These are phyloP conservation scores for Chloris gayana DNA, from an alignment of 176 grass and related monocot species.

Conservation along the genomic window DNA sequence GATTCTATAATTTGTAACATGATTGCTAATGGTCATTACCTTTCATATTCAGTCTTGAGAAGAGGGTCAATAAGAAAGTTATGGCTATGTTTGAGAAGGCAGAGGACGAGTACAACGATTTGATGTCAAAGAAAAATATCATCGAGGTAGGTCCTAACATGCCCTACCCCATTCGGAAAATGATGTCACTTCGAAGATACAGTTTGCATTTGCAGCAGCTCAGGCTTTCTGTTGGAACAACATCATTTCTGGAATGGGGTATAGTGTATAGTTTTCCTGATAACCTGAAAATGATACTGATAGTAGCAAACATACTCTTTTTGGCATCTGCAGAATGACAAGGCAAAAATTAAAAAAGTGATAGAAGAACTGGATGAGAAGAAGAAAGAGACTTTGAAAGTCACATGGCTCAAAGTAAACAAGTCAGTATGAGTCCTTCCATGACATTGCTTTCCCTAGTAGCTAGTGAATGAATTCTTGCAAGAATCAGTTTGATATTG, in stretches of 20 bases:
- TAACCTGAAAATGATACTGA: constrained; percentile 23
- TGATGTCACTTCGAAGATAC: too few species aligned
- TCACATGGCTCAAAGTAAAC: constrained; percentile 98
- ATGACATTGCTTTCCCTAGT: constrained; percentile 31
- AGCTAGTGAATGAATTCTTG: constrained; percentile 14
- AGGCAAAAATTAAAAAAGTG: constrained; percentile 85
- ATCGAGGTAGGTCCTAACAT: constrained; percentile 61
- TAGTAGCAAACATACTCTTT: not conserved
- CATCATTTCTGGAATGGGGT: too few species aligned
- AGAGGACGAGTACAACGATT: constrained; percentile 92
- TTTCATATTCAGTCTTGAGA: constrained; percentile 84
- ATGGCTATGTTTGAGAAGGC: constrained; percentile 99
- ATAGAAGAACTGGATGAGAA: constrained; percentile 97
- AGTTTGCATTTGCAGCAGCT: too few species aligned
- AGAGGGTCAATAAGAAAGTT: constrained; percentile 98
- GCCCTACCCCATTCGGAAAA: too few species aligned
- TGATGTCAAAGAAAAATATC: constrained; percentile 94
- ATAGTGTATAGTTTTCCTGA: constrained; percentile 25
- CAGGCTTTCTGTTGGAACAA: too few species aligned
- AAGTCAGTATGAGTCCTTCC: constrained; percentile 59
- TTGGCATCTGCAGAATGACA: constrained; percentile 74
- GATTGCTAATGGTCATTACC: constrained; percentile 17
- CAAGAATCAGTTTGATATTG: not conserved
- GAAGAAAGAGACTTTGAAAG: constrained; percentile 96
- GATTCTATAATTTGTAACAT: constrained; percentile 27